phyloP scores from a whole-genome alignment of 148 eudicot species.

The Agrostemma githago region DNA sequence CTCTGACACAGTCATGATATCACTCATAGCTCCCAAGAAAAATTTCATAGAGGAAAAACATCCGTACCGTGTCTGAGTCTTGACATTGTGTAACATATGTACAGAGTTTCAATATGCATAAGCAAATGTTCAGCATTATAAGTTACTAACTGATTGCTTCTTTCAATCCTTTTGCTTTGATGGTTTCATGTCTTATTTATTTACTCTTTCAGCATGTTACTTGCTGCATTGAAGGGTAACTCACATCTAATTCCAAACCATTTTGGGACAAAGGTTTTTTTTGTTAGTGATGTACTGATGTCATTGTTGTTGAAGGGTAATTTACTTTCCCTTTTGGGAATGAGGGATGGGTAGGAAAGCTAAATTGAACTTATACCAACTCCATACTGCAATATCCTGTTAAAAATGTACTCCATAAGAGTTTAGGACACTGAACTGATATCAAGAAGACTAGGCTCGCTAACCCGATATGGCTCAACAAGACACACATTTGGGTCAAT shows the following conservation, averaged over 20 bases:
- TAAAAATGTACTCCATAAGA: background rate
- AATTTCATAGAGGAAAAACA: background rate
- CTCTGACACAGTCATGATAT: background rate
- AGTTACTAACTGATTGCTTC: background rate
- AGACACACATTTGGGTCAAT: no score
- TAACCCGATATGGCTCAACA: no score
- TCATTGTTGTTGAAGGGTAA: background rate
- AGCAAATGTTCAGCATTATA: background rate
- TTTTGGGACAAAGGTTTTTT: background rate
- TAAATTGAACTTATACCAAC: background rate
- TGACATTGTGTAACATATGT: background rate
- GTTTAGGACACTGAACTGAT: background rate
- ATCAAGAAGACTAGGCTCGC: background rate
- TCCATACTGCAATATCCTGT: background rate
- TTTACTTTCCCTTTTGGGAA: background rate
- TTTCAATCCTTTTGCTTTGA: slow-evolving; percentile 6
- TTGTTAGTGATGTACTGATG: no score
- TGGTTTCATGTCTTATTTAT: background rate
- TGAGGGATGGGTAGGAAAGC: background rate
- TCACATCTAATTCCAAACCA: background rate
- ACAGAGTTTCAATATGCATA: background rate
- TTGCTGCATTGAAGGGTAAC: slow-evolving; percentile 1
- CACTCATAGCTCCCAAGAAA: background rate
- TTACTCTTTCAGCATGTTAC: slow-evolving; percentile 3
- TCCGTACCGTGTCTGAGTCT: background rate